phyloP scores from a whole-genome alignment of 1,284 basidiomycete species.

The Moesziomyces sp. region DNA sequence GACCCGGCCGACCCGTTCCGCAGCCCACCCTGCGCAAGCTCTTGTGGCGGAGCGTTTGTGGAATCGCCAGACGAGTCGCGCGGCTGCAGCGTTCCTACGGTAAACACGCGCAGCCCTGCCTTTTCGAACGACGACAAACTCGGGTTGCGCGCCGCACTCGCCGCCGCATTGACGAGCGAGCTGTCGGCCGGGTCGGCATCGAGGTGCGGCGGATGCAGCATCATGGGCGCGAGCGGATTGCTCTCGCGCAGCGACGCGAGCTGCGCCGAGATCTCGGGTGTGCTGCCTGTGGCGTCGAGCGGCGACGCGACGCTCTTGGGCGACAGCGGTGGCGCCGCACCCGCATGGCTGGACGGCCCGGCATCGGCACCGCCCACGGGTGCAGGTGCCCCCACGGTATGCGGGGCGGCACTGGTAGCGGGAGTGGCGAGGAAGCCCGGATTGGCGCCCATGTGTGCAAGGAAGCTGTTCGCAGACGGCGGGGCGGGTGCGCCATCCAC shows the following conservation, averaged over 20 bases:
- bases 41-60: conserved; percentile 5
- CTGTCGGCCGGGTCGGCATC: conserved; percentile 33
- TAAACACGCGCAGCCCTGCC: conserved; percentile 82
- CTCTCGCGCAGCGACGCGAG: conserved; percentile 9
- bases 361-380: too few relatives aligned
- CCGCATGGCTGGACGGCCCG: too few relatives aligned
- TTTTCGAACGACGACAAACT: conserved; percentile 29
- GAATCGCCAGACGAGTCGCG: conserved; percentile 53
- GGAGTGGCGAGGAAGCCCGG: conserved; percentile 17
- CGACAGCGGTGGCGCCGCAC: conserved; percentile 35
- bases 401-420: conserved; percentile 1
- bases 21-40: not conserved
- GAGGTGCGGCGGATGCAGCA: conserved; percentile 51
- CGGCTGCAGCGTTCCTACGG: conserved; percentile 81
- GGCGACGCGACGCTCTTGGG: conserved; percentile 52
- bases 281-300: conserved; percentile 22
- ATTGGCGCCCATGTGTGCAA: conserved; percentile 10
- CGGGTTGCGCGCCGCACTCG: conserved; percentile 37
- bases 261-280: conserved; percentile 20
- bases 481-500: conserved; percentile 2
- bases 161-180: conserved; percentile 23
- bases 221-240: conserved; percentile 27
- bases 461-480: conserved; percentile 7
- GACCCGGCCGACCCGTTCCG: conserved; percentile 20
- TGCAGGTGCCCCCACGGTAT: too few relatives aligned